Percentiles rank a stretch among this genome's conserved stretches.
Conservation (phyloP, 1,284 basidiomycete genomes). For the Laetiporus sulphureus region DNA sequence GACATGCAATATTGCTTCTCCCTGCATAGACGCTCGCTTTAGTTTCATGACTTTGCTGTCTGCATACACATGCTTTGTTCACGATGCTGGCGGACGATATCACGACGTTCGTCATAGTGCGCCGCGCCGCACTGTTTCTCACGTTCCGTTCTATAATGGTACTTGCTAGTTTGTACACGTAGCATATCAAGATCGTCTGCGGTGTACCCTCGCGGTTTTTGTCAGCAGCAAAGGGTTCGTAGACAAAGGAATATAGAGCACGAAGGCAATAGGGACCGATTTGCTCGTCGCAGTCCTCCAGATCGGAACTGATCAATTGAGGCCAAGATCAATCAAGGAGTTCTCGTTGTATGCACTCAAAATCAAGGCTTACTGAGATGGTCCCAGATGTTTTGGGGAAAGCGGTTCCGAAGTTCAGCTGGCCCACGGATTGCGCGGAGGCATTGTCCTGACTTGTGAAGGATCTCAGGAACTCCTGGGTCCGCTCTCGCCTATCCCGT, state of each 20-base stretch:
- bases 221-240: slow-evolving; percentile 7
- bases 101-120: too few relatives aligned
- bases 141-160: too few relatives aligned
- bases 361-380: slow-evolving; percentile 1
- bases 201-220: slow-evolving; percentile 27
- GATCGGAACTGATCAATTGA: background rate
- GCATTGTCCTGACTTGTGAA: background rate
- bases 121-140: too few relatives aligned
- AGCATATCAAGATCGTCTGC: slow-evolving; percentile 38
- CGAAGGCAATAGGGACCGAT: slow-evolving; percentile 11
- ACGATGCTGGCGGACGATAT: too few relatives aligned
- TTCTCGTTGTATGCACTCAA: background rate
- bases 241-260: slow-evolving; percentile 11
- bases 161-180: too few relatives aligned
- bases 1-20: too few relatives aligned
- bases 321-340: background rate
- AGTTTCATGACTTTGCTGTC: too few relatives aligned
- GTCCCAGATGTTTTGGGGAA: slow-evolving; percentile 7
- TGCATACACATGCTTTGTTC: too few relatives aligned
- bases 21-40: too few relatives aligned
- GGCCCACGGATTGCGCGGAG: slow-evolving; percentile 12
- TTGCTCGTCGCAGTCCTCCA: slow-evolving; percentile 10
- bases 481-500: too few relatives aligned
- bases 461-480: too few relatives aligned
- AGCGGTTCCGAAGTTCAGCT: slow-evolving; percentile 21